Evolutionary conservation across 208 protist genomes (phyloP), one percentile per base, ranked within the genome.

Genomic region (Phytomonas sp.): DNA sequence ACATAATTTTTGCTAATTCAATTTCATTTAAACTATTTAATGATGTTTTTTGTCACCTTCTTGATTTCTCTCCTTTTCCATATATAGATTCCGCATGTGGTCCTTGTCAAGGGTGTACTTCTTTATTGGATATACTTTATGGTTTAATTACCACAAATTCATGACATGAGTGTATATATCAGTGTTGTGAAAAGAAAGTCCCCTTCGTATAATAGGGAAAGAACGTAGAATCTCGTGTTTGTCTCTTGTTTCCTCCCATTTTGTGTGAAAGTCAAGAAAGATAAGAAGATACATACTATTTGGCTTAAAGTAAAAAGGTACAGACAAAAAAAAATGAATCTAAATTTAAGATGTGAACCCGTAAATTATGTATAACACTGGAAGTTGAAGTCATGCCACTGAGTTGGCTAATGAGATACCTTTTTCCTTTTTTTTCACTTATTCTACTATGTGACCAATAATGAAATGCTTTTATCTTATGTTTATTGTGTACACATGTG

Each of bases 331-430:
- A 49, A 23, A 23, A 16, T 49, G 40, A 49, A 49, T 4, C 40
- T 49, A 16, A 19, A 49, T 49, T 49, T 49, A 23, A 49, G 19
- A 16, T 49, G 40, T 49, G 40, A 49, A 12, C 14, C 40, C 2
- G 40, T 23, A 49, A 49, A 49, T 49, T 12, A 12, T 49, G 14
- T 49, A 49, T 19, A 49, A 49, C 7, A 49, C 40, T 49, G 49
- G 12, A 36, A 29, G 14, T 29, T 66, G 19, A 10, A 60, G n/a
- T 45, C 67, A 30, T n/a, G n/a, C 2, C 23, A 31, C 30, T 11
- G 33, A n/a, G 19, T 56, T 56, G 34, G 19, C 33, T 34, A 32
- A n/a, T 63, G 12, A 16, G 2, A 80, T 80, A 71, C 19, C 40
- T 49, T 49, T 49, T 49, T 16, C 40, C 12, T 23, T 19, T 49